Evolutionary conservation across 1,284 basidiomycete species (phyloP).

Genomic region (Neonothopanus nambi): DNA sequence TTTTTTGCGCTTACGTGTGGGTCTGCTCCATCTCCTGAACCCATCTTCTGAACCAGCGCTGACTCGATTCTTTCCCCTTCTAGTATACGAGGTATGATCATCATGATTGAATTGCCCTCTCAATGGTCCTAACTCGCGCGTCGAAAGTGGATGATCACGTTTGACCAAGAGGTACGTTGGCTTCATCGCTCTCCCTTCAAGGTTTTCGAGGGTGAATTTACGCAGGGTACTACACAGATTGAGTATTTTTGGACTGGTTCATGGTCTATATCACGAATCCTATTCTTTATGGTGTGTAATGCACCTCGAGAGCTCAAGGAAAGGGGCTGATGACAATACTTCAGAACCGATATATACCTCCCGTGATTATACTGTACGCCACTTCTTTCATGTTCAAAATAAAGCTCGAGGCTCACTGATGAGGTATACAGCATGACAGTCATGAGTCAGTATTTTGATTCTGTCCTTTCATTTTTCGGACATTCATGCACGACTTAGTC

Average conservation of each 20-base stretch:
- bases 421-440: constrained; percentile 23
- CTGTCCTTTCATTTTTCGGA: not conserved
- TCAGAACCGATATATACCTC: constrained; percentile 38
- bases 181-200: not conserved
- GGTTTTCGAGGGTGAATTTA: not conserved
- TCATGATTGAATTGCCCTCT: not conserved
- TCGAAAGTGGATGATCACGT: constrained; percentile 34
- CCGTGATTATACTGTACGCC: constrained; percentile 15
- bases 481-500: constrained; percentile 19
- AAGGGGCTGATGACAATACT: not conserved
- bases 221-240: constrained; percentile 26
- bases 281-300: constrained; percentile 35
- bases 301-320: not conserved
- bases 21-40: constrained; percentile 6
- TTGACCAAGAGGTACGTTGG: constrained; percentile 35
- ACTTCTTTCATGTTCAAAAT: not conserved
- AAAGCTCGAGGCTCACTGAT: not conserved
- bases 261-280: constrained; percentile 32
- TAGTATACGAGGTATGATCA: constrained; percentile 18
- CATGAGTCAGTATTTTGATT: constrained; percentile 5
- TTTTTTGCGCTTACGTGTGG: constrained; percentile 32
- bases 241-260: constrained; percentile 38
- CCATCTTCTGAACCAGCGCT: not conserved
- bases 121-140: not conserved
- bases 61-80: not conserved